These are phyloP conservation scores for Trypanosoma mega DNA, from an alignment of 208 protist species.

Conservation along the genomic window DNA sequence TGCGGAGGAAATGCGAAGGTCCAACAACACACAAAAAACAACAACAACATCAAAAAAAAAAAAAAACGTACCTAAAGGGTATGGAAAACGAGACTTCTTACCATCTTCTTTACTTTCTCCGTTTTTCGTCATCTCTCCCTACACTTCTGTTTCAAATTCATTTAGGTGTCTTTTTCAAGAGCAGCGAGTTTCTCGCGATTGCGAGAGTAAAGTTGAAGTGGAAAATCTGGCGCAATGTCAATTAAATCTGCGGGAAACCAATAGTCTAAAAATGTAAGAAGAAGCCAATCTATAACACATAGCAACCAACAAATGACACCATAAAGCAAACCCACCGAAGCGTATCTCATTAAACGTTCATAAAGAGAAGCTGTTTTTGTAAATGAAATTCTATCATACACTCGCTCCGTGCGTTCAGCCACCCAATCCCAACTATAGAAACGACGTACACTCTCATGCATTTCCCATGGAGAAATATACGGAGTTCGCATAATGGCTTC, in stretches of 20 bases:
- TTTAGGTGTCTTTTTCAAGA: constrained; percentile 25
- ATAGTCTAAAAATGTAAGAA: constrained; percentile 81
- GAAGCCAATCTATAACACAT: constrained; percentile 76
- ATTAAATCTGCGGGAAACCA: constrained; percentile 78
- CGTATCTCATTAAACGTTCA: constrained; percentile 82
- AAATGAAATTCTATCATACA: constrained; percentile 91
- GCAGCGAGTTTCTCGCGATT: constrained; percentile 81
- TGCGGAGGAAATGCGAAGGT: too few relatives aligned
- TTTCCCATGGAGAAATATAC: constrained; percentile 76
- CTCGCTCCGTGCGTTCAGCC: constrained; percentile 90
- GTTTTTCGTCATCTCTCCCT: too few relatives aligned
- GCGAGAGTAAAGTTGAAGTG: constrained; percentile 67
- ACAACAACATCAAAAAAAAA: constrained; percentile 15
- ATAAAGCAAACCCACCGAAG: constrained; percentile 85
- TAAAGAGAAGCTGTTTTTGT: constrained; percentile 59
- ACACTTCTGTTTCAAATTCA: too few relatives aligned
- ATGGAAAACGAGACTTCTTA: neutral
- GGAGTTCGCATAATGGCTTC: constrained; percentile 74
- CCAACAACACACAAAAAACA: constrained; percentile 10
- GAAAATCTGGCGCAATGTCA: constrained; percentile 93
- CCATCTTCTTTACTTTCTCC: too few relatives aligned
- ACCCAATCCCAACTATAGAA: constrained; percentile 97
- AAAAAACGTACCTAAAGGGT: constrained; percentile 7
- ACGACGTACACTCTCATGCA: constrained; percentile 84
- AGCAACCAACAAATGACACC: constrained; percentile 91